These are phyloP conservation scores for Penicillium silybi DNA, from an alignment of 495 filamentous ascomycete species.

Conservation along the genomic window DNA sequence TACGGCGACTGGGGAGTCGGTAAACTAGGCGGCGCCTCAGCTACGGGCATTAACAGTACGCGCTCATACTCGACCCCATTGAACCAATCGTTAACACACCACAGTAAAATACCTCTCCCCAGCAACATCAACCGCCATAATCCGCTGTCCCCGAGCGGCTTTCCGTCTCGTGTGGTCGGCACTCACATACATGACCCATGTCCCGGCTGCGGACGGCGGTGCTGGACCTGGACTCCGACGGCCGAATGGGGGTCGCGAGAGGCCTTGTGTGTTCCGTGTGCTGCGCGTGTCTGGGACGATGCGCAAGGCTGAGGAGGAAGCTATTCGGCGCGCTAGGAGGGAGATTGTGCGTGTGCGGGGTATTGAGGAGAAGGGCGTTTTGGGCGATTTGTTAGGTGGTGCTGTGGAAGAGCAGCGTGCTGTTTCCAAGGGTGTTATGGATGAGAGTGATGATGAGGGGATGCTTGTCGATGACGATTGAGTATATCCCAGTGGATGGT, in stretches of 20 bases:
- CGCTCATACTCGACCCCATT: slow-evolving; percentile 1
- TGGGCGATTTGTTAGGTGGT: slow-evolving; percentile 36
- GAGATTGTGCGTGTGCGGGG: slow-evolving; percentile 62
- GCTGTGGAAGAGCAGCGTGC: slow-evolving; percentile 8
- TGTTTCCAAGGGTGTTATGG: slow-evolving; percentile 23
- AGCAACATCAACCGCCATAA: slow-evolving; percentile 90
- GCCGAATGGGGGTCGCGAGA: slow-evolving; percentile 33
- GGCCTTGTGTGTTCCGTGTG: slow-evolving; percentile 76
- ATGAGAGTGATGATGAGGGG: slow-evolving; percentile 50
- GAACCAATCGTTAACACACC: slow-evolving; percentile 1
- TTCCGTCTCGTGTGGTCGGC: slow-evolving; percentile 88
- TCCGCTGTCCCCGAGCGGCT: slow-evolving; percentile 71
- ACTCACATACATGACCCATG: slow-evolving; percentile 71
- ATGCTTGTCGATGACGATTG: slow-evolving; percentile 35
- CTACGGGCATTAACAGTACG: slow-evolving; percentile 62
- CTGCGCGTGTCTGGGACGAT: slow-evolving; percentile 92
- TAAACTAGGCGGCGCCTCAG: slow-evolving; percentile 45
- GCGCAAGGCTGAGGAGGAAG: slow-evolving; percentile 85
- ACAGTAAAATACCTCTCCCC: slow-evolving; percentile 88
- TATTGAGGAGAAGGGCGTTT: slow-evolving; percentile 36
- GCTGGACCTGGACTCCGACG: slow-evolving; percentile 1
- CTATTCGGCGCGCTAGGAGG: slow-evolving; percentile 67
- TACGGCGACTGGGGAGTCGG: slow-evolving; percentile 94
- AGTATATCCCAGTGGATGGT: slow-evolving; percentile 13
- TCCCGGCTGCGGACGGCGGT: slow-evolving; percentile 43